Evolutionary conservation across 2,329 filamentous ascomycete species (phyloP), one percentile per base, ranked within the genome.

Genomic region (Geosmithia putterillii): DNA sequence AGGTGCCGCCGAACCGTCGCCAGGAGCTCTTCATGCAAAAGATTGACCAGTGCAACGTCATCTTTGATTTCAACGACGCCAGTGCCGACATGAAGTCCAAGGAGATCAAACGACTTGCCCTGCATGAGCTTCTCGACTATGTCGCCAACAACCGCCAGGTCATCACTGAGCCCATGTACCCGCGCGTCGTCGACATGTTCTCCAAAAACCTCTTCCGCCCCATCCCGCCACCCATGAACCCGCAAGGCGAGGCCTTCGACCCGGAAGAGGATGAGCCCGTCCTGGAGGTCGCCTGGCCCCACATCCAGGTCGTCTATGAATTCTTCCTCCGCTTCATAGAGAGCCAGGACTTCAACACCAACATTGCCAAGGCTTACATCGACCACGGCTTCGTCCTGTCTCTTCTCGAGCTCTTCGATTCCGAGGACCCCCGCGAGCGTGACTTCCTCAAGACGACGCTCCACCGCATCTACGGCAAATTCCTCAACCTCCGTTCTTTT

Each of bases 11-110:
- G 15, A 94, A 94, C 60, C 81, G 90, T 49, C 80, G 92, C 48
- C 89, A 95, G 65, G 90, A 96, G 54, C 76, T 98, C 17, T 98
- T 98, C 66, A 95, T 98, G 89, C 89, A 96, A 60, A 98, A 98
- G 73, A 92, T 98, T 54, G 92, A 96, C 57, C 92, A 98, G 63
- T 98, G 92, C 71, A 98, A 98, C 60, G 94, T 98, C 69, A 98
- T 98, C 56, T 98, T 98, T 60, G 92, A 98, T 67, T 98, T 98
- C 69, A 98, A 96, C 61, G 92, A 98, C 64, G 87, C 90, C 41
- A 94, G 86, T 51, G 89, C 83, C 52, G 92, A 98, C 60, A 96
- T 98, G 89, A 98, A 98, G 65, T 95, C 90, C 40, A 98, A 98
- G 70, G 92, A 98, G 66, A 96, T 98, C 73, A 98, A 98, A 72